Conservation (phyloP, 2,329 filamentous ascomycete species). For the Allantophomopsis lycopodina region DNA sequence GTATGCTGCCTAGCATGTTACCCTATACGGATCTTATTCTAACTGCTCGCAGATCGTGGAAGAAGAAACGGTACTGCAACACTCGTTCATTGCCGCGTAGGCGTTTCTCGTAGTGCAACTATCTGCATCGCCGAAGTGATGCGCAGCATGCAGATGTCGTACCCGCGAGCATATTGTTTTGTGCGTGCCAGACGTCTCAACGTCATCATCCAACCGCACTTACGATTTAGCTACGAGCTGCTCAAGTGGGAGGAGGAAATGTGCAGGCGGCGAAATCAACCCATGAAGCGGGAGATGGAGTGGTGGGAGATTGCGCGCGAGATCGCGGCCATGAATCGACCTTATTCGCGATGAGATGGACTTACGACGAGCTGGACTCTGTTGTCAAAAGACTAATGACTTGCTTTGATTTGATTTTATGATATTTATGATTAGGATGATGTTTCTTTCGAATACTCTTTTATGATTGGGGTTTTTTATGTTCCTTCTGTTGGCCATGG, state of each 20-base stretch:
- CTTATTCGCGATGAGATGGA: constrained; percentile 54
- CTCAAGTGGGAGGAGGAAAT: constrained; percentile 88
- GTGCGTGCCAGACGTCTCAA: constrained; percentile 86
- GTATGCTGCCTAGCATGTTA: constrained; percentile 36
- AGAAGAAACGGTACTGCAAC: constrained; percentile 68
- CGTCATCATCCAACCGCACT: constrained; percentile 94
- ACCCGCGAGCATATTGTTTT: constrained; percentile 90
- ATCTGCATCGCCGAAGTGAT: constrained; percentile 99
- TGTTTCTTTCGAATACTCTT: too few species aligned
- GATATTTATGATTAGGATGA: too few species aligned
- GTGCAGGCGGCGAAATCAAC: constrained; percentile 33
- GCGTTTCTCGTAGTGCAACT: constrained; percentile 87
- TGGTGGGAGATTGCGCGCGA: constrained; percentile 83
- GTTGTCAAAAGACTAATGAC: too few species aligned
- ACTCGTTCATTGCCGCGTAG: constrained; percentile 90
- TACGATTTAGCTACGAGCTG: constrained; percentile 89
- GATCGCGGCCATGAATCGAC: constrained; percentile 90
- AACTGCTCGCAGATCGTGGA: constrained; percentile 50
- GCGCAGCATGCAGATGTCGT: constrained; percentile 65
- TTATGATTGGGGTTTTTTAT: too few species aligned
- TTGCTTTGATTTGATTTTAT: too few species aligned
- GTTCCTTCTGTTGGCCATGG: too few species aligned
- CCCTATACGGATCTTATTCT: constrained; percentile 3
- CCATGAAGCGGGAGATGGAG: constrained; percentile 66
- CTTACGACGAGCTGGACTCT: background rate